Base-by-base conservation (phyloP, 345 rosid genomes). In the Physaria fendleri region DNA sequence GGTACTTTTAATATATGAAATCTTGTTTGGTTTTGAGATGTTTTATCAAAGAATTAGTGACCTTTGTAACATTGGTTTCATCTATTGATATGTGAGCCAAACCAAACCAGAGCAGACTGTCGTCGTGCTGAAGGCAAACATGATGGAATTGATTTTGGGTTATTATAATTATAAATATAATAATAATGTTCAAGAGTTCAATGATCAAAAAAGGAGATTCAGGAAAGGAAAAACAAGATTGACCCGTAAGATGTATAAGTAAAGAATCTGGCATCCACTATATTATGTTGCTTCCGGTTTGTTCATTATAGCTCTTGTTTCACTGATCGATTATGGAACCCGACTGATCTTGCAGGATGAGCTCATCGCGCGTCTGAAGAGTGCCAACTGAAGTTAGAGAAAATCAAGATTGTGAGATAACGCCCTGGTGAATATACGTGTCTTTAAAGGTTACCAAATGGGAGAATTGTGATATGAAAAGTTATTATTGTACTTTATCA, bases 321-420 rank as follows among this genome's bases (percentile, higher is more conserved):
- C n/a, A 1, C 40, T 69, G 17, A 30, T 62, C 0, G 7, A 5
- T 61, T 11, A 6, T 17, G 6, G 6, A 27, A 37, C 22, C 5
- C 22, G 50, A 38, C 52, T 48, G 38, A 21, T 62, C 8, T 61
- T 0, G 77, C 90, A 92, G 98, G 96, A 88, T 54, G 98, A 85
- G 72, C 80, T 92, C 78, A 78, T 92, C 25, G 76, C 81, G 1
- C 88, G 95, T 60, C 66, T 92, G 79, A 92, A 76, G 73, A 66
- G 68, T 62, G 73, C 52, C 17, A 83, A 44, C 62, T 74, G 79
- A 71, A 71, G 46, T 24, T 18, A 50, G 11, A 17, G 17, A n/a
- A 5, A 13, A 30, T 40, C 51, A 5, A 6, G 22, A 8, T 23
- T n/a, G n/a, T 12, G 44, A 55, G 45, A 30, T 22, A 46, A 14